phyloP scores from a whole-genome alignment of 2,329 filamentous ascomycete genomes.

The Lecanicillium sp. region DNA sequence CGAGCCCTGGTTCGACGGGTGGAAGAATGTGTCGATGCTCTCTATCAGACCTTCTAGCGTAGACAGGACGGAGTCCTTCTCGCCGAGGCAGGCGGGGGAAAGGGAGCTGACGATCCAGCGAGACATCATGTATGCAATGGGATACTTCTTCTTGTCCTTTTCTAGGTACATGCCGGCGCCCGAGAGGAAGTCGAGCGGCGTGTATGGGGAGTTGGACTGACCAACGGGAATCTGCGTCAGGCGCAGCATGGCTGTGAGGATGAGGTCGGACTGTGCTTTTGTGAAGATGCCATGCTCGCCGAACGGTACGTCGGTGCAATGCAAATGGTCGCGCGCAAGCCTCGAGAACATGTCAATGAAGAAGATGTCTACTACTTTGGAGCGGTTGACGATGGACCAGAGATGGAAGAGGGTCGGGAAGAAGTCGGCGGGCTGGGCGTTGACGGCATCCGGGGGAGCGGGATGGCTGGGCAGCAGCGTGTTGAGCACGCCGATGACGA shows the following conservation, averaged over 20 bases:
- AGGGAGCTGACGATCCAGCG: conserved; percentile 90
- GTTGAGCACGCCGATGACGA: conserved; percentile 84
- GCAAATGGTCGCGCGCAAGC: conserved; percentile 75
- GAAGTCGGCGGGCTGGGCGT: conserved; percentile 83
- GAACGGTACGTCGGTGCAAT: conserved; percentile 70
- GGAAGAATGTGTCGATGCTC: conserved; percentile 96
- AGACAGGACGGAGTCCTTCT: conserved; percentile 72
- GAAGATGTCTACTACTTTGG: conserved; percentile 76
- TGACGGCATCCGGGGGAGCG: conserved; percentile 61
- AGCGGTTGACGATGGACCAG: conserved; percentile 89
- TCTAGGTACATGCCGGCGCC: conserved; percentile 84
- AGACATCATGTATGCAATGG: conserved; percentile 84
- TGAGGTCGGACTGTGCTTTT: conserved; percentile 80
- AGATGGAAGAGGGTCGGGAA: conserved; percentile 93
- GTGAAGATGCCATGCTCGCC: conserved; percentile 87
- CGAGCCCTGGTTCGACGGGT: conserved; percentile 87
- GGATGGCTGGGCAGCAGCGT: conserved; percentile 80
- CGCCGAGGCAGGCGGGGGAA: conserved; percentile 73
- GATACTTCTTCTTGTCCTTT: conserved; percentile 89
- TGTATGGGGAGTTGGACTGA: conserved; percentile 90
- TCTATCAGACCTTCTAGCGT: conserved; percentile 88
- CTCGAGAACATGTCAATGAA: conserved; percentile 89
- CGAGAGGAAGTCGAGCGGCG: conserved; percentile 72
- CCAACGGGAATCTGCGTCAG: conserved; percentile 94
- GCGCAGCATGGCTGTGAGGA: conserved; percentile 86